These are phyloP conservation scores for Pyricularia grisea DNA, from an alignment of 2,329 filamentous ascomycete species.

Conservation along the genomic window DNA sequence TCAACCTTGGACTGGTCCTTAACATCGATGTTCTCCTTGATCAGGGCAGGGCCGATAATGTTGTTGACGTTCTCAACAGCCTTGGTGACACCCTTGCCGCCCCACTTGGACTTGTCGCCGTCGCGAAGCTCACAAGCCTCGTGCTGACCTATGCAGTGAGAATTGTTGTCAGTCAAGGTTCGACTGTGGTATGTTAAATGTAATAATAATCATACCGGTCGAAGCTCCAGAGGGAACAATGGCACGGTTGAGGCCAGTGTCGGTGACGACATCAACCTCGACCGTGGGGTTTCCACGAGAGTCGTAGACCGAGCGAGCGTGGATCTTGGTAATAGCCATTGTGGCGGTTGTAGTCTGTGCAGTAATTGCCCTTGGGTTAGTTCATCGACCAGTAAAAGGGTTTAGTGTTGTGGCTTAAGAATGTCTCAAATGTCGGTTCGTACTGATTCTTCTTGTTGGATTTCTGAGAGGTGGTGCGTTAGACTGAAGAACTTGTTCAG, in stretches of 20 bases:
- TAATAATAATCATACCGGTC: slow-evolving; percentile 55
- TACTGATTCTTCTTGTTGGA: neutral
- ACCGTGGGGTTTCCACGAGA: slow-evolving; percentile 97
- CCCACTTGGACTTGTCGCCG: slow-evolving; percentile 79
- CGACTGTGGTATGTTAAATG: neutral
- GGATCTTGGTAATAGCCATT: slow-evolving; percentile 87
- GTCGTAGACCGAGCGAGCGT: slow-evolving; percentile 95
- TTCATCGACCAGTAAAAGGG: neutral
- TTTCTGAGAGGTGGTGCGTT: neutral
- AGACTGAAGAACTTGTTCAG: neutral
- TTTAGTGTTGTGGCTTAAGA: neutral
- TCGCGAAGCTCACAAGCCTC: slow-evolving; percentile 88
- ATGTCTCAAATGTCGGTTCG: neutral
- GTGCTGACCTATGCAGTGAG: slow-evolving; percentile 57
- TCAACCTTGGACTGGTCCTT: slow-evolving; percentile 82
- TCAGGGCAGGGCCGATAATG: slow-evolving; percentile 69
- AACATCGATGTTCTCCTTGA: slow-evolving; percentile 74
- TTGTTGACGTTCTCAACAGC: slow-evolving; percentile 81
- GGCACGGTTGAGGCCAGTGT: slow-evolving; percentile 92
- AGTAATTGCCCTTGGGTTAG: neutral
- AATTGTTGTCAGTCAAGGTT: slow-evolving; percentile 9
- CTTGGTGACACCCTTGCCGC: slow-evolving; percentile 78
- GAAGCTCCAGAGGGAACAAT: slow-evolving; percentile 96
- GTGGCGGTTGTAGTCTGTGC: neutral
- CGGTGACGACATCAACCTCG: slow-evolving; percentile 94